Conservation (phyloP, 768 basidiomycete genomes). For the Amylocystis lapponica region DNA sequence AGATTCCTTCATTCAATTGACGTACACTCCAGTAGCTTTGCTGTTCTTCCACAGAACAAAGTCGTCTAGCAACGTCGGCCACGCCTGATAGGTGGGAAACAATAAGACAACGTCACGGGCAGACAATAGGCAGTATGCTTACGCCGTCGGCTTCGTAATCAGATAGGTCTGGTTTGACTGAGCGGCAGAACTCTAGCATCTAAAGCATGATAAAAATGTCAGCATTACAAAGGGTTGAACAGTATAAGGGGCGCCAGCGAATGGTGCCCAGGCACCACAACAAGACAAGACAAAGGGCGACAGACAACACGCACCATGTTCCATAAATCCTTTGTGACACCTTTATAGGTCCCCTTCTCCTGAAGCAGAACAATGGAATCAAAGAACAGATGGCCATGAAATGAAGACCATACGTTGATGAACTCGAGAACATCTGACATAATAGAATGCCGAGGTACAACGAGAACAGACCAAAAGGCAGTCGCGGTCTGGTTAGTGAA, state of each 20-base stretch:
- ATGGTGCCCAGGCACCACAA: background rate
- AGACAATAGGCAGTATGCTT: slow-evolving; percentile 19
- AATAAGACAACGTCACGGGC: too few species aligned
- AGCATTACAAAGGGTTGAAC: background rate
- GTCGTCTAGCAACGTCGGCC: slow-evolving; percentile 79
- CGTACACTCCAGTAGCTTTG: slow-evolving; percentile 5
- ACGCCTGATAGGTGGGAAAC: slow-evolving; percentile 61
- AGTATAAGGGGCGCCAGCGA: background rate
- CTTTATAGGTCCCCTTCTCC: slow-evolving; percentile 59
- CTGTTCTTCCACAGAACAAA: slow-evolving; percentile 64
- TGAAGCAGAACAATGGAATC: slow-evolving; percentile 9
- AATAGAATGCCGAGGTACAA: slow-evolving; percentile 62
- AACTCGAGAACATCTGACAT: slow-evolving; percentile 61
- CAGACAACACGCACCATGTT: slow-evolving; percentile 51
- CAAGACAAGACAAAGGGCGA: background rate
- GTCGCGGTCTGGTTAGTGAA: slow-evolving; percentile 46
- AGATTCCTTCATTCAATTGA: too few species aligned
- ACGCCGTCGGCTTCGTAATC: slow-evolving; percentile 78
- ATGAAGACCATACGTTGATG: slow-evolving; percentile 45
- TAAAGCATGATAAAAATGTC: slow-evolving; percentile 22
- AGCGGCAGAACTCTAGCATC: slow-evolving; percentile 74
- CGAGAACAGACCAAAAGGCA: slow-evolving; percentile 71
- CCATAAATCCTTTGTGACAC: slow-evolving; percentile 83
- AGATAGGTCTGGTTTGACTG: slow-evolving; percentile 50
- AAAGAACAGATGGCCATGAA: background rate